Evolutionary conservation across 768 basidiomycete species (phyloP).

Genomic region (Hypholoma fasciculare): DNA sequence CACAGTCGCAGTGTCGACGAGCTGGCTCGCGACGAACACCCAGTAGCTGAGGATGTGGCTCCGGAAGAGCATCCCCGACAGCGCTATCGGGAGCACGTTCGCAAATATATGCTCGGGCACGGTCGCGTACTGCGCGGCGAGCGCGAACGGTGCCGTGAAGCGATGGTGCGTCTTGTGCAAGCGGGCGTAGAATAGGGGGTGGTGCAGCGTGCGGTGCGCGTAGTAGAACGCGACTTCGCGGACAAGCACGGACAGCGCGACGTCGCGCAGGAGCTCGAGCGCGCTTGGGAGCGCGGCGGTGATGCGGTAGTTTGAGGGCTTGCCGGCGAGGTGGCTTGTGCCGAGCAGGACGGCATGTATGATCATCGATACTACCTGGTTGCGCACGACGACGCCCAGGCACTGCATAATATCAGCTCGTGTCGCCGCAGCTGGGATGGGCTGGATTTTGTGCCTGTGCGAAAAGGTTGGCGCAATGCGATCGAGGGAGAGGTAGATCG

Average conservation of each 20-base stretch:
- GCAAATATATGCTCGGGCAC: slow-evolving; percentile 6
- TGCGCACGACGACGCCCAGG: slow-evolving; percentile 3
- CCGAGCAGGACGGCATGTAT: slow-evolving; percentile 1
- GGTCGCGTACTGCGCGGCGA: slow-evolving; percentile 7
- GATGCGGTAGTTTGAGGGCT: background rate
- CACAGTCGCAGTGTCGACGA: slow-evolving; percentile 5
- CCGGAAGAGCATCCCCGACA: slow-evolving; percentile 3
- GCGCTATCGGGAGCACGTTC: slow-evolving; percentile 1
- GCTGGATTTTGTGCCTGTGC: slow-evolving; percentile 5
- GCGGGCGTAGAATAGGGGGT: slow-evolving; percentile 2
- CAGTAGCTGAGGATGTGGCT: slow-evolving; percentile 7
- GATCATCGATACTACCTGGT: background rate
- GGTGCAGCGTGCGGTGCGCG: slow-evolving; percentile 6
- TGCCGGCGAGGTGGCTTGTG: background rate
- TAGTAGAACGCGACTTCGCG: slow-evolving; percentile 8
- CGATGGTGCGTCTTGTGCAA: slow-evolving; percentile 9
- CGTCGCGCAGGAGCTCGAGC: background rate
- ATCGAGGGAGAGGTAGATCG: slow-evolving; percentile 2
- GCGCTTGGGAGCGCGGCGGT: background rate
- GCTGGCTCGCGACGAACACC: slow-evolving; percentile 7
- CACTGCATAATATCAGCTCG: slow-evolving; percentile 1
- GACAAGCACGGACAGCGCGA: background rate
- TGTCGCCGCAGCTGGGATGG: background rate
- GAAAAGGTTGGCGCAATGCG: slow-evolving; percentile 3
- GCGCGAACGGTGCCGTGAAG: slow-evolving; percentile 8